phyloP scores from a whole-genome alignment of 306 rosid species.

The peach (Prunus persica) region Prunus_persica_NCBIv2 NC_034009.1:41649501-41650000 shows the following conservation, averaged over 20 bases:
- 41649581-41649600: neutral
- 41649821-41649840: neutral
- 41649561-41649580: neutral
- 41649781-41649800: constrained; percentile 5
- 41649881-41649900: constrained; percentile 74
- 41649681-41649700: constrained; percentile 69
- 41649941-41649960: constrained; percentile 81
- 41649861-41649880: constrained; percentile 73
- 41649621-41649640: constrained; percentile 70
- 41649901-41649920: constrained; percentile 83
- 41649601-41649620: constrained; percentile 24
- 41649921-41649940: constrained; percentile 79
- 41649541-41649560: neutral
- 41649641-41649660: constrained; percentile 69
- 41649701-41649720: constrained; percentile 74
- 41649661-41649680: constrained; percentile 84
- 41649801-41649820: neutral
- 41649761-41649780: constrained; percentile 7
- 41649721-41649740: constrained; percentile 36
- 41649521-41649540: constrained; percentile 10
- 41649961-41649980: constrained; percentile 45
- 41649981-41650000: constrained; percentile 22
- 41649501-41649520: constrained; percentile 66
- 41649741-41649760: constrained; percentile 6
- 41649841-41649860: constrained; percentile 44